Evolutionary conservation across 371 early-diverging fungal species (phyloP), one percentile per base, ranked within the genome.

Genomic region (Nematocida ironsii): DNA sequence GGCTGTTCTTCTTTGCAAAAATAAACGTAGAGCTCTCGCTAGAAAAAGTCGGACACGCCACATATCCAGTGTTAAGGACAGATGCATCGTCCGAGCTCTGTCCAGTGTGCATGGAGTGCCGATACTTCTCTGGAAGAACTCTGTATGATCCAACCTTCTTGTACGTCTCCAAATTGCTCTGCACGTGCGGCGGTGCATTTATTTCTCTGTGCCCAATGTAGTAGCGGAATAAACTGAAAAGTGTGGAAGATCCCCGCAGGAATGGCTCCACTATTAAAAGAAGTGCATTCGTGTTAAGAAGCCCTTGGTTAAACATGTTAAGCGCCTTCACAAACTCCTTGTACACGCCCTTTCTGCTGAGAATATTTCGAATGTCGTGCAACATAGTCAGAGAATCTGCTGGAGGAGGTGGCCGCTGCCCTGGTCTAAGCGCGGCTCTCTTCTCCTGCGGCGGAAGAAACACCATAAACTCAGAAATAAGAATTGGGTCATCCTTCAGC

Each of bases 261-360:
- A 91, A 56, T 20, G 80, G 80, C 56, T 78, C 80, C 57, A 78
- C 56, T 11, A 78, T 67, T 92, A 92, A 20, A 93, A 92, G 25
- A 93, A 89, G n/a, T 89, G 90, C 84, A 70, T 91, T 90, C 44
- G 90, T 88, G 73, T 91, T 92, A 76, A 99, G 89, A 50, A 95
- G 91, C 85, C 94, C 93, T 84, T 96, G 94, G 76, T 92, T 94
- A 87, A 91, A 98, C 45, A 95, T 87, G 84, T 96, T 96, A 45
- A 99, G 87, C 2, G 93, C 89, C 88, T 95, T 97, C 64, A 98
- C 89, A 87, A 99, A 98, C 84, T 98, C 97, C 85, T 91, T 91
- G 86, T 95, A 95, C 0, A 93, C 90, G 88, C 76, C 90, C 89
- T 86, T 94, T 82, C 95, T 96, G 72, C 93, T 67, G 61, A 86